Base-by-base conservation (phyloP, 805 yeast species). In the Dipodascus geniculatus region DNA sequence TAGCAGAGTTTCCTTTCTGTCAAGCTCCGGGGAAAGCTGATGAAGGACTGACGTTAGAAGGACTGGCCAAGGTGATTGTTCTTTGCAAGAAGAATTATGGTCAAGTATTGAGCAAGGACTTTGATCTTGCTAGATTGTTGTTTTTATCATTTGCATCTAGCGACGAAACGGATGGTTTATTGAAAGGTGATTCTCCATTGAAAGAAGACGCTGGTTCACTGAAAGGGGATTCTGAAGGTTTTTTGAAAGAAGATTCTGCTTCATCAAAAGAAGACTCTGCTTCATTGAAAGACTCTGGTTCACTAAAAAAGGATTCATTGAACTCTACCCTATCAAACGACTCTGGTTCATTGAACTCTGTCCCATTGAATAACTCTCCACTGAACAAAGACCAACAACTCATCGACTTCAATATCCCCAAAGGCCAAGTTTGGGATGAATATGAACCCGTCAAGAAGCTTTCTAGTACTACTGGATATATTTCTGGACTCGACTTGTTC, bases 1-100 rank as follows among this genome's bases (percentile, higher is more conserved):
- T 83, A 24, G 73, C 80, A 0, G 68, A 68, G 23, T 77, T 75
- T 59, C 87, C 87, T 0, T 71, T 79, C 44, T 11, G 44, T 38
- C 4, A 38, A 4, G 4, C 14, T 52, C 54, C 79, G 4, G 64
- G 67, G 22, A 71, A 70, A 4, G 50, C 58, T 28, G 62, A 60
- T 3, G 63, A 62, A 9, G 58, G 67, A 2, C 62, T 78, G 4
- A 65, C 71, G 1, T 68, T 68, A 2, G 66, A 69, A 2, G 75
- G 74, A 2, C 54, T 79, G 48, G 55, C 74, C 14, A 75, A 80
- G 57, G 71, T 79, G 2, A 62, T 74, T 0, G 66, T 77, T 11
- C 54, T 82, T 3, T 73, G 74, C 57, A 64, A 67, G 14, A 78
- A 77, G 1, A 67, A 79, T 48, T 73, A 71, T 52, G 59, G 61